Evolutionary conservation across 345 rosid genomes (phyloP), one percentile per base, ranked within the genome.

Genomic region (Eutrema heterophyllum): DNA sequence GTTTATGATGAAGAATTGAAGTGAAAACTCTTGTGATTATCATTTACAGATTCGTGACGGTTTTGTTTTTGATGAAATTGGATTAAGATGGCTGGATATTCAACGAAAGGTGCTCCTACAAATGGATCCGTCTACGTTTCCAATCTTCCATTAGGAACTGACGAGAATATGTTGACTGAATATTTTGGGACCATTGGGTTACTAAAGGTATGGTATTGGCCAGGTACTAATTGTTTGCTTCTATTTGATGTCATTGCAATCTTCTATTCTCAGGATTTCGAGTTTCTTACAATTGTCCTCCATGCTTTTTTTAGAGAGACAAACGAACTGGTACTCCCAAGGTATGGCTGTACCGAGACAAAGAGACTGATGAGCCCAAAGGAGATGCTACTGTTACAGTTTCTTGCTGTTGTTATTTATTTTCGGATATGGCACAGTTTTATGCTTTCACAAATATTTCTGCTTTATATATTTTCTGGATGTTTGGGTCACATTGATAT

Each of bases 351-450:
- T 95, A 95, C 74, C 84, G 84, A 11, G 99, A 95, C 77, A 92
- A 95, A 74, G 83, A 64, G 36, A 95, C 99, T 26, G 81, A 90
- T 87, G 98, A 92, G 67, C 96, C 94, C 0, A 95, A 95, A 68
- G 98, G 97, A 62, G 99, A 95, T 84, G 98, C 99, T 56, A 92
- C 98, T 0, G 94, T 90, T 58, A 92, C 99, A n/a, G n/a, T n/a
- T n/a, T n/a, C n/a, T n/a, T n/a, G n/a, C n/a, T n/a, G n/a, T n/a
- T n/a, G n/a, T n/a, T n/a, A n/a, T n/a, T n/a, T n/a, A n/a, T n/a
- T n/a, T n/a, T n/a, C n/a, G n/a, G n/a, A n/a, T n/a, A n/a, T n/a
- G n/a, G n/a, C n/a, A n/a, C n/a, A n/a, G n/a, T n/a, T n/a, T n/a
- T n/a, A n/a, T n/a, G n/a, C n/a, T n/a, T n/a, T n/a, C n/a, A n/a